These are phyloP conservation scores for Rehmannia glutinosa DNA, from an alignment of 257 asterid genomes.

Conservation along the genomic window DNA sequence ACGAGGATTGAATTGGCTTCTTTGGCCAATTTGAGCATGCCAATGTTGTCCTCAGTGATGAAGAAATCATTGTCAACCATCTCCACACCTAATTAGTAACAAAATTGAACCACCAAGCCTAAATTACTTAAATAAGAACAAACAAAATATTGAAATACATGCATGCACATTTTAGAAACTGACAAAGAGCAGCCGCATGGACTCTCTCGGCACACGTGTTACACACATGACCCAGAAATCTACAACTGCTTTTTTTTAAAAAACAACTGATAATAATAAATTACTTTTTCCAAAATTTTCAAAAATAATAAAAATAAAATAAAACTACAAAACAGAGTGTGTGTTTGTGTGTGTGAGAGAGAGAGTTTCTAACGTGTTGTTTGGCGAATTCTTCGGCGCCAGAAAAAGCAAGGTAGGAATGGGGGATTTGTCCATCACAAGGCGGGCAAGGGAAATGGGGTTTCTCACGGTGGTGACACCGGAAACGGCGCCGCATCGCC, in stretches of 20 bases:
- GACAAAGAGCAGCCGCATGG: no score
- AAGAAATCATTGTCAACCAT: slow-evolving; percentile 73
- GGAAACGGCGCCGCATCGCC: slow-evolving; percentile 99
- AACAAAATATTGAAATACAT: not conserved
- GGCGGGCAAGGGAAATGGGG: slow-evolving; percentile 94
- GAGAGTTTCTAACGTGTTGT: slow-evolving; percentile 42
- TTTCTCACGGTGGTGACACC: slow-evolving; percentile 84
- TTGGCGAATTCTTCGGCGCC: slow-evolving; percentile 94
- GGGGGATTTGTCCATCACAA: slow-evolving; percentile 94
- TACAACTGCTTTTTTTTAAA: not conserved
- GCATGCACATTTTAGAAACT: not conserved
- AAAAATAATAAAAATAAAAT: not conserved
- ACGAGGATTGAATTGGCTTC: slow-evolving; percentile 88
- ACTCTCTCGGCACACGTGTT: no score
- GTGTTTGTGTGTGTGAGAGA: not conserved
- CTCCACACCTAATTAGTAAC: slow-evolving; percentile 58
- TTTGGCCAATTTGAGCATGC: slow-evolving; percentile 90
- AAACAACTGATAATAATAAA: not conserved
- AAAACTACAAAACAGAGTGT: not conserved
- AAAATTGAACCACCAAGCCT: not conserved
- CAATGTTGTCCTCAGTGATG: slow-evolving; percentile 84
- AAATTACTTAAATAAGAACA: not conserved
- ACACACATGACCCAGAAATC: no score
- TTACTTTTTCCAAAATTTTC: not conserved
- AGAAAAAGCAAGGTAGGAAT: slow-evolving; percentile 81